Percentiles rank a stretch among this genome's conserved stretches.
Conservation (phyloP, 768 basidiomycete genomes). For the Daedaleopsis nitida region DNA sequence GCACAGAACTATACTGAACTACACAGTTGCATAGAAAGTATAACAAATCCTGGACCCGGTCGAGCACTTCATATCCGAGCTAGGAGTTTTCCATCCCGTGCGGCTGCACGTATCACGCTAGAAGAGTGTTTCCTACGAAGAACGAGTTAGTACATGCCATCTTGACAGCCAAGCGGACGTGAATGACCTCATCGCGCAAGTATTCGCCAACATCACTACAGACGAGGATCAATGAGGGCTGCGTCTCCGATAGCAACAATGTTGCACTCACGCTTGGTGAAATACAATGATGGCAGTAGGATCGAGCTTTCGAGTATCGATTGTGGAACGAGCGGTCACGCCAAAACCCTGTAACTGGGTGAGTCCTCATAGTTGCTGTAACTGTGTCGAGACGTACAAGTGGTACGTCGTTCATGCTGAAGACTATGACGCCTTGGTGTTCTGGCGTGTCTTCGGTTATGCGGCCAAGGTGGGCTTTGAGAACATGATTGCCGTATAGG, state of each 20-base stretch:
- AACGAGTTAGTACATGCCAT: slow-evolving; percentile 4
- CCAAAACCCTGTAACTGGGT: slow-evolving; percentile 79
- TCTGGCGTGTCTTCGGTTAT: slow-evolving; percentile 99
- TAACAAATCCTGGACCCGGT: slow-evolving; percentile 24
- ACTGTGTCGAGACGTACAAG: slow-evolving; percentile 53
- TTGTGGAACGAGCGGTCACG: slow-evolving; percentile 92
- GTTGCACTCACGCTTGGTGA: slow-evolving; percentile 82
- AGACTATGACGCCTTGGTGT: slow-evolving; percentile 97
- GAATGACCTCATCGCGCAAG: slow-evolving; percentile 86
- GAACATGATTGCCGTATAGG: slow-evolving; percentile 96
- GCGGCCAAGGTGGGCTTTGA: slow-evolving; percentile 97
- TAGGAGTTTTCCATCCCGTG: slow-evolving; percentile 4
- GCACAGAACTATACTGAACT: slow-evolving; percentile 3
- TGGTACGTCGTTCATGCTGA: slow-evolving; percentile 93
- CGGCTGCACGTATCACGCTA: slow-evolving; percentile 29
- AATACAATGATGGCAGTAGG: slow-evolving; percentile 98
- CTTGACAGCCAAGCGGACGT: not conserved
- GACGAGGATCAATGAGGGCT: not conserved
- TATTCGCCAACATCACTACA: slow-evolving; percentile 96
- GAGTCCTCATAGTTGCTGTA: slow-evolving; percentile 4
- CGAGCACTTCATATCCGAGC: slow-evolving; percentile 48
- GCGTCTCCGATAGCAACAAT: too few relatives aligned
- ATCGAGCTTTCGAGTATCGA: slow-evolving; percentile 96
- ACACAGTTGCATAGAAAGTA: slow-evolving; percentile 6
- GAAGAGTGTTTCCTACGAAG: slow-evolving; percentile 74